Evolutionary conservation across 805 yeast genomes (phyloP).

Genomic region (Metschnikowia continentalis): DNA sequence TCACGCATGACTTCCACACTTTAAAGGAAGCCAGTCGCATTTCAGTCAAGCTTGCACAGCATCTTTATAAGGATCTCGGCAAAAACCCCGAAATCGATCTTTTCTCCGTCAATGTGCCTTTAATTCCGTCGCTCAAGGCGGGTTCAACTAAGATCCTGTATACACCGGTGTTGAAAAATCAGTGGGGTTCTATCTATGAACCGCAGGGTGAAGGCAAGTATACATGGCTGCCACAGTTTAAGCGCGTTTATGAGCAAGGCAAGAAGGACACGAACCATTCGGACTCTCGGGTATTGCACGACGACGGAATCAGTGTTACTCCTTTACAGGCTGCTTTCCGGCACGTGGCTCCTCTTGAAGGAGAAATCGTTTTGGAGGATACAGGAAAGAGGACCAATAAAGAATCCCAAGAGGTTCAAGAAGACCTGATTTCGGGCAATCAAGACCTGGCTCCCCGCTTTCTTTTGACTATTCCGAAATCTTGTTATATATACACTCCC

Average conservation of each 20-base stretch:
- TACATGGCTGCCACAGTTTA: conserved; percentile 83
- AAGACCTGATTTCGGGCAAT: neutral
- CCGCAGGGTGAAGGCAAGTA: conserved; percentile 37
- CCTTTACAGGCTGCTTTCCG: conserved; percentile 66
- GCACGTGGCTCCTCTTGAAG: conserved; percentile 46
- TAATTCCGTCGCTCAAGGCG: conserved; percentile 49
- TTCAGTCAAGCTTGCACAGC: conserved; percentile 58
- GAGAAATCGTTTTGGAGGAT: conserved; percentile 49
- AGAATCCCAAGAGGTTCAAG: neutral
- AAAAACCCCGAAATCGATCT: conserved; percentile 51
- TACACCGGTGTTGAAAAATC: conserved; percentile 77
- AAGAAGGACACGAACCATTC: conserved; percentile 40
- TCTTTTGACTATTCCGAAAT: conserved; percentile 35
- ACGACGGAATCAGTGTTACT: conserved; percentile 54
- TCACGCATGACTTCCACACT: conserved; percentile 45
- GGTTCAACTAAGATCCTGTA: conserved; percentile 58
- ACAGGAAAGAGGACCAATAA: neutral
- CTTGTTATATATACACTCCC: conserved; percentile 42
- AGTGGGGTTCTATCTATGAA: conserved; percentile 68
- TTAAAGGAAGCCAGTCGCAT: conserved; percentile 63
- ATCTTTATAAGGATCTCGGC: conserved; percentile 59
- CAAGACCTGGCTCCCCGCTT: conserved; percentile 13
- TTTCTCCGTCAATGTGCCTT: conserved; percentile 81
- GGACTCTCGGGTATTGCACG: conserved; percentile 68
- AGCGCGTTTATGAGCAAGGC: conserved; percentile 54